A percentile compares a stretch with the other conserved stretches of the same genome.
Evolutionary conservation across 1,284 basidiomycete genomes (phyloP).

Genomic region (Paramarasmius palmivorus): DNA sequence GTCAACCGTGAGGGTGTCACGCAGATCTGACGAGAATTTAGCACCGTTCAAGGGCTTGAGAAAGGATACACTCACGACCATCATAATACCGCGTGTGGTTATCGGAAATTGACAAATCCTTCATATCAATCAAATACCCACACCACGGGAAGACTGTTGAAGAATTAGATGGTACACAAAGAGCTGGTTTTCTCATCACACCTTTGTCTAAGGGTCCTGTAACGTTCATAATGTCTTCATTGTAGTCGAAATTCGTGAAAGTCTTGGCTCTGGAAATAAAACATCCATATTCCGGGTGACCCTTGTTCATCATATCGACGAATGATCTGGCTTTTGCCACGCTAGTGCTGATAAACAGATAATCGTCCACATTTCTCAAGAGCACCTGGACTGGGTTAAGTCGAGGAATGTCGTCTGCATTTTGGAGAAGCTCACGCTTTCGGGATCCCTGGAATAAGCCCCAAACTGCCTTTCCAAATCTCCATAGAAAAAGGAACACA

Average conservation of each 20-base stretch:
- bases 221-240: constrained; percentile 53
- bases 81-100: constrained; percentile 71
- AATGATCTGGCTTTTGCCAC: constrained; percentile 67
- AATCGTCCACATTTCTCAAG: constrained; percentile 91
- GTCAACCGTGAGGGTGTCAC: constrained; percentile 66
- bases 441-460: constrained; percentile 55
- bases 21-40: constrained; percentile 42
- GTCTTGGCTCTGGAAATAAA: constrained; percentile 90
- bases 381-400: constrained; percentile 55
- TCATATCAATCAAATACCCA: constrained; percentile 78
- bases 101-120: constrained; percentile 71
- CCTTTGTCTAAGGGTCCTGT: constrained; percentile 48
- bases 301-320: constrained; percentile 78
- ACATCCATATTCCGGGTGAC: constrained; percentile 92
- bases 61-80: constrained; percentile 45
- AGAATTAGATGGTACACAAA: constrained; percentile 4
- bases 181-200: constrained; percentile 23
- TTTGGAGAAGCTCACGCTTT: constrained; percentile 52
- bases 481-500: constrained; percentile 95
- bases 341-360: constrained; percentile 83
- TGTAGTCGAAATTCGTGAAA: constrained; percentile 80
- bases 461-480: constrained; percentile 76
- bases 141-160: constrained; percentile 86
- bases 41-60: background rate
- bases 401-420: background rate